Conservation (phyloP, 1,284 basidiomycete species). For the Apiotrichum domesticum region DNA sequence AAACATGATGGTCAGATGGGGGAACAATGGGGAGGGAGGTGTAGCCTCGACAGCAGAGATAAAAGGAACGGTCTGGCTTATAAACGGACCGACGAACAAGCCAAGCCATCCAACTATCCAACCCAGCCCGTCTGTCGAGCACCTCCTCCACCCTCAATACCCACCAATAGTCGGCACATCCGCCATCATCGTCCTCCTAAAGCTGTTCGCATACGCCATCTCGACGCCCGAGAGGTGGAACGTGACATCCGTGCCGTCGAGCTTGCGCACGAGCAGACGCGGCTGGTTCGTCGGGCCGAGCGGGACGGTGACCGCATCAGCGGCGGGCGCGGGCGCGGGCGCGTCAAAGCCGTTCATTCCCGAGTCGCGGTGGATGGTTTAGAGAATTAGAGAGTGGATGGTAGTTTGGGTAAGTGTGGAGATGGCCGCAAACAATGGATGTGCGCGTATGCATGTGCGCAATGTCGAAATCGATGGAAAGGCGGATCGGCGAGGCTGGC, state of each 20-base stretch:
- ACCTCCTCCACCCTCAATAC: conserved; percentile 30
- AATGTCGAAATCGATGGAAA: too few relatives aligned
- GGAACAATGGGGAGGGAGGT: too few relatives aligned
- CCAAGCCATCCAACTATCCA: too few relatives aligned
- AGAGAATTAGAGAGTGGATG: too few relatives aligned
- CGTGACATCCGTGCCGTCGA: conserved; percentile 71
- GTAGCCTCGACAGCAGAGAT: too few relatives aligned
- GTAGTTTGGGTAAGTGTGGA: too few relatives aligned
- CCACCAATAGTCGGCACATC: conserved; percentile 86
- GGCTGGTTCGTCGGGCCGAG: conserved; percentile 40
- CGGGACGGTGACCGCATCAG: conserved; percentile 17
- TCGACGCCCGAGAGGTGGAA: conserved; percentile 91
- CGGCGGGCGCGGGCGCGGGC: not conserved
- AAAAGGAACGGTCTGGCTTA: too few relatives aligned
- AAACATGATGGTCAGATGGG: too few relatives aligned
- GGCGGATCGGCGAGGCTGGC: too few relatives aligned
- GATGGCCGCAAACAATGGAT: too few relatives aligned
- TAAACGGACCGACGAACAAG: too few relatives aligned
- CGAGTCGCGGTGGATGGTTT: not conserved
- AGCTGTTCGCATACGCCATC: conserved; percentile 83
- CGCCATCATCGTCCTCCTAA: conserved; percentile 87
- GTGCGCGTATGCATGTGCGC: too few relatives aligned
- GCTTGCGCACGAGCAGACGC: conserved; percentile 33
- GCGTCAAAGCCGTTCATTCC: conserved; percentile 7
- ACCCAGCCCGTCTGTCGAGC: not conserved